Conservation (phyloP, 306 rosid genomes). For the Gynostemma pentaphyllum region DNA sequence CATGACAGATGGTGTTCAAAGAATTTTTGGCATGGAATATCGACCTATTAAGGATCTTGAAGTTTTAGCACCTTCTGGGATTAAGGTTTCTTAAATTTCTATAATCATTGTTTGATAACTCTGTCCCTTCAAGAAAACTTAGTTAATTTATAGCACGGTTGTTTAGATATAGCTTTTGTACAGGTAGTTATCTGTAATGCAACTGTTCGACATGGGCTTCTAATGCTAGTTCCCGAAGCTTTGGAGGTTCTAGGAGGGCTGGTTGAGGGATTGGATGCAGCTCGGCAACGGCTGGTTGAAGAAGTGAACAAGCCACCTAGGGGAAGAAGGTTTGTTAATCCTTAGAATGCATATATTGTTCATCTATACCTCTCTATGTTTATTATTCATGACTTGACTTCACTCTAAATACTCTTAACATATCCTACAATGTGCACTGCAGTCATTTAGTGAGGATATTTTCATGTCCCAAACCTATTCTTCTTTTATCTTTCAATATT, state of each 20-base stretch:
- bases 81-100: slow-evolving; percentile 45
- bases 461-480: not conserved
- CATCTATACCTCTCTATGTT: not conserved
- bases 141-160: not conserved
- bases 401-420: not conserved
- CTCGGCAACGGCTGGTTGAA: slow-evolving; percentile 56
- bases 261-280: slow-evolving; percentile 81
- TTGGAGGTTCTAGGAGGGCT: slow-evolving; percentile 68
- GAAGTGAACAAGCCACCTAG: slow-evolving; percentile 88
- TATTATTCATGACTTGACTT: too few relatives aligned
- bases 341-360: slow-evolving; percentile 5
- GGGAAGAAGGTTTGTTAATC: slow-evolving; percentile 49
- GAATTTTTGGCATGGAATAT: slow-evolving; percentile 82
- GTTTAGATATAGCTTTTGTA: not conserved
- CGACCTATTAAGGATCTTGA: slow-evolving; percentile 73
- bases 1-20: slow-evolving; percentile 80
- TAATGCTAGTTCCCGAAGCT: slow-evolving; percentile 81
- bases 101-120: not conserved
- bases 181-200: slow-evolving; percentile 70
- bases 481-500: not conserved
- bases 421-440: not conserved
- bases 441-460: not conserved
- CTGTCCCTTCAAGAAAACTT: not conserved
- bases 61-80: slow-evolving; percentile 67
- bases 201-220: slow-evolving; percentile 68